Evolutionary conservation across 2,329 filamentous ascomycete genomes (phyloP).

Genomic region (Cadophora sp.): DNA sequence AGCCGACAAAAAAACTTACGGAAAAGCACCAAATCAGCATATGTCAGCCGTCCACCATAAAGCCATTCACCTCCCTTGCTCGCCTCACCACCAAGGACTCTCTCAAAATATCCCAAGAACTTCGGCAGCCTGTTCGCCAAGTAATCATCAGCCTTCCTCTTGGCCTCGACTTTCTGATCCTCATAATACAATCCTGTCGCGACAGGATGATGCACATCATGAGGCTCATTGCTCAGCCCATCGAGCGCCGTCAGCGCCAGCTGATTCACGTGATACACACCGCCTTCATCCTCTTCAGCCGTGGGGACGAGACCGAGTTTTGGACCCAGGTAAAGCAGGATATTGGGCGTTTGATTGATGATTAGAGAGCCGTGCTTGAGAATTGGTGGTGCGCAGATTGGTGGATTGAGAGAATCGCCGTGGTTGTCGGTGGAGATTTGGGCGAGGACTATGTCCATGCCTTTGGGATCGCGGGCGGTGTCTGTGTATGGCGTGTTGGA

Average conservation of each 20-base stretch:
- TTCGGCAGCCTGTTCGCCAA: slow-evolving; percentile 70
- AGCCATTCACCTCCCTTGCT: slow-evolving; percentile 67
- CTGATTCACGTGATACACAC: slow-evolving; percentile 64
- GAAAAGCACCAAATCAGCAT: slow-evolving; percentile 61
- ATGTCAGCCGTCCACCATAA: slow-evolving; percentile 68
- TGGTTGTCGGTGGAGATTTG: slow-evolving; percentile 52
- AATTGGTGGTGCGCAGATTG: slow-evolving; percentile 70
- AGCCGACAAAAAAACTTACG: slow-evolving; percentile 3
- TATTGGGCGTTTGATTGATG: slow-evolving; percentile 75
- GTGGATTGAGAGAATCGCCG: slow-evolving; percentile 65
- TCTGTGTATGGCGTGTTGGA: slow-evolving; percentile 70
- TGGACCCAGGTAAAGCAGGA: slow-evolving; percentile 71
- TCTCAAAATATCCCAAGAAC: slow-evolving; percentile 74
- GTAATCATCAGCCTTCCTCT: slow-evolving; percentile 63
- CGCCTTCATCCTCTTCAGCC: slow-evolving; percentile 47
- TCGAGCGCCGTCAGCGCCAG: slow-evolving; percentile 75
- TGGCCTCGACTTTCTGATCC: slow-evolving; percentile 73
- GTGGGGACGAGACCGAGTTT: slow-evolving; percentile 26
- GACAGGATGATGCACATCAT: slow-evolving; percentile 80
- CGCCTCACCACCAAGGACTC: slow-evolving; percentile 64
- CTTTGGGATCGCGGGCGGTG: slow-evolving; percentile 58
- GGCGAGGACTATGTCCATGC: slow-evolving; percentile 56
- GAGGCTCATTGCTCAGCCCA: slow-evolving; percentile 69
- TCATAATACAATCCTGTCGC: slow-evolving; percentile 68
- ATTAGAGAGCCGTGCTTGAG: slow-evolving; percentile 62